Evolutionary conservation across 108 stramenopile species (phyloP).

Genomic region (Mediolabrus comicus): DNA sequence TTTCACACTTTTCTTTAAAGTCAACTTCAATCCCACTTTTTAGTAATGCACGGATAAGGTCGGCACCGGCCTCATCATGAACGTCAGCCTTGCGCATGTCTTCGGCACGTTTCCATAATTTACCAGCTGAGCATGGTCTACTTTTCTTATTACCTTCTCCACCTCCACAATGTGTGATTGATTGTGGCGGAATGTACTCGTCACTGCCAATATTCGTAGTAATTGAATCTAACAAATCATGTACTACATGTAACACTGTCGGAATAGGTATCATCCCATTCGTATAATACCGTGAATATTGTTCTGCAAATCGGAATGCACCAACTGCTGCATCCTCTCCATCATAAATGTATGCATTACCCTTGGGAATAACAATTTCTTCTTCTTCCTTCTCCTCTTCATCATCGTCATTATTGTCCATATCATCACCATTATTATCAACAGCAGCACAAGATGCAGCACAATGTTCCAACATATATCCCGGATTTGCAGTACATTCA

Average conservation of each 20-base stretch:
- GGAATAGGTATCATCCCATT: constrained; percentile 25
- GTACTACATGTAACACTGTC: constrained; percentile 30
- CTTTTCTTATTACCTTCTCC: constrained; percentile 31
- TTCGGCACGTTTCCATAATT: constrained; percentile 61
- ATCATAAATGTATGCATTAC: constrained; percentile 18
- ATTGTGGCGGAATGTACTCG: constrained; percentile 37
- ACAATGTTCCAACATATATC: constrained; percentile 44
- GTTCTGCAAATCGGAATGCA: constrained; percentile 57
- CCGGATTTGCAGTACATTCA: constrained; percentile 48
- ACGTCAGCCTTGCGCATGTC: constrained; percentile 50
- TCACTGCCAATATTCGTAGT: background rate
- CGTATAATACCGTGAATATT: constrained; percentile 25
- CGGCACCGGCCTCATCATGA: constrained; percentile 51
- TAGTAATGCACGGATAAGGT: constrained; percentile 48
- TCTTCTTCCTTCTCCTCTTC: background rate
- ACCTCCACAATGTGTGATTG: constrained; percentile 49
- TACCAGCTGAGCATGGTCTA: constrained; percentile 47
- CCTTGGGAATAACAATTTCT: background rate
- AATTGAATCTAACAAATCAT: constrained; percentile 20
- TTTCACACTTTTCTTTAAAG: constrained; percentile 48
- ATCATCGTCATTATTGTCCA: background rate
- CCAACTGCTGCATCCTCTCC: constrained; percentile 55
- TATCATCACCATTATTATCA: background rate
- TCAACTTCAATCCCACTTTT: constrained; percentile 57
- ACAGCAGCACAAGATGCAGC: constrained; percentile 24